phyloP scores from a whole-genome alignment of 108 stramenopile genomes.

The Nitzschia sp. region DNA sequence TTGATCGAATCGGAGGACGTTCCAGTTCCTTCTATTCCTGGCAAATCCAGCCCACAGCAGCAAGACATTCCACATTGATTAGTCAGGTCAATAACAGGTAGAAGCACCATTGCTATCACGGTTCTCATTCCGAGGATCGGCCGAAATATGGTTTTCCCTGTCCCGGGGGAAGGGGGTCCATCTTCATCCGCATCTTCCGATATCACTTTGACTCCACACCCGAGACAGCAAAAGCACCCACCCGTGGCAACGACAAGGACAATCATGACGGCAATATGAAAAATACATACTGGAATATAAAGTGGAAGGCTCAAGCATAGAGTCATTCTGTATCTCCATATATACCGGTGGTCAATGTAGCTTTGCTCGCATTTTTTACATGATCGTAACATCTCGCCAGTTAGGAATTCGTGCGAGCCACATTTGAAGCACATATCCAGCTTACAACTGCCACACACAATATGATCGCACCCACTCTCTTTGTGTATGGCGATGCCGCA shows the following conservation, averaged over 20 bases:
- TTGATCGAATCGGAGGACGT: neutral
- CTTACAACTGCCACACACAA: constrained; percentile 43
- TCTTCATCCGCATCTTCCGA: neutral
- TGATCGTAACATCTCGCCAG: constrained; percentile 32
- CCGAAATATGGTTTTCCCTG: neutral
- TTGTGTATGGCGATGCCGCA: constrained; percentile 39
- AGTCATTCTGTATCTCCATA: constrained; percentile 21
- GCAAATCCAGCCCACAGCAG: constrained; percentile 12
- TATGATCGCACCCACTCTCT: constrained; percentile 49
- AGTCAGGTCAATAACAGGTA: constrained; percentile 21
- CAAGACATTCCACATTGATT: constrained; percentile 20
- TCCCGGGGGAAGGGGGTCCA: no score
- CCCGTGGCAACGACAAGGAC: constrained; percentile 18
- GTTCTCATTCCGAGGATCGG: constrained; percentile 1
- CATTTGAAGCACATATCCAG: constrained; percentile 52
- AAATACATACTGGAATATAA: constrained; percentile 21
- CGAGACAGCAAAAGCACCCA: constrained; percentile 43
- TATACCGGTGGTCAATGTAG: constrained; percentile 46
- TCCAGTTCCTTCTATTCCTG: neutral
- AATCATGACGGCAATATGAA: constrained; percentile 23
- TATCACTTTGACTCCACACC: constrained; percentile 20
- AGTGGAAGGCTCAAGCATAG: constrained; percentile 33
- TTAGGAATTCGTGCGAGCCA: constrained; percentile 36
- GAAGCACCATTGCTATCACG: constrained; percentile 15
- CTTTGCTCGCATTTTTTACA: constrained; percentile 40